Evolutionary conservation across 2,329 filamentous ascomycete genomes (phyloP).

Genomic region (Apiospora phragmitis): DNA sequence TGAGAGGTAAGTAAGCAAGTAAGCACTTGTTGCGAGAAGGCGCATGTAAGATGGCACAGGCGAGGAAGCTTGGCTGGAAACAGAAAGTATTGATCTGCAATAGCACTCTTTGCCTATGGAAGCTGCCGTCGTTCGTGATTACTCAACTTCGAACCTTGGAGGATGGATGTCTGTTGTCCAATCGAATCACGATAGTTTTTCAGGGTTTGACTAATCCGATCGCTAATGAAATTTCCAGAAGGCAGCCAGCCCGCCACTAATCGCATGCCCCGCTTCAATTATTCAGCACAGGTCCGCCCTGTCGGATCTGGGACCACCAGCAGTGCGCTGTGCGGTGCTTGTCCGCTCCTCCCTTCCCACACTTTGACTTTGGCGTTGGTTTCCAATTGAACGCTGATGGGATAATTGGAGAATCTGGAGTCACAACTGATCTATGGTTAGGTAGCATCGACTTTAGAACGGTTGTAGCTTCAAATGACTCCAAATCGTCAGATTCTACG

Average conservation of each 20-base stretch:
- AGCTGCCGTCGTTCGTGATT: neutral
- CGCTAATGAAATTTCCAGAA: neutral
- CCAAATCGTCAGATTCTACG: neutral
- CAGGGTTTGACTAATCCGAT: neutral
- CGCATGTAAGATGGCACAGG: neutral
- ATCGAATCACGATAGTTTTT: neutral
- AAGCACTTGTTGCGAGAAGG: neutral
- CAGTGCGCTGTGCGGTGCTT: neutral
- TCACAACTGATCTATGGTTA: neutral
- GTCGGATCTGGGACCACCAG: neutral
- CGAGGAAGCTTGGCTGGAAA: neutral
- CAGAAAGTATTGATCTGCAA: neutral
- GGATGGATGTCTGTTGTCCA: neutral
- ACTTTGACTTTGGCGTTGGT: neutral
- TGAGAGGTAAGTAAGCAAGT: neutral
- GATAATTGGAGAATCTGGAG: neutral
- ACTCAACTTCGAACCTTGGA: neutral
- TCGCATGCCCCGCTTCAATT: neutral
- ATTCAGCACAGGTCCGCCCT: neutral
- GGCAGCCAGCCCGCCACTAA: neutral
- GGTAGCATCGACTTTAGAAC: neutral
- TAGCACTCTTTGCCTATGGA: neutral
- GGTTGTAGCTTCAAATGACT: neutral
- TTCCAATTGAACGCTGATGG: neutral
- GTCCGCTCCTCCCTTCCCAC: neutral